Evolutionary conservation across 176 grass and related monocot species (phyloP).

Genomic region (Carex parvula): DNA sequence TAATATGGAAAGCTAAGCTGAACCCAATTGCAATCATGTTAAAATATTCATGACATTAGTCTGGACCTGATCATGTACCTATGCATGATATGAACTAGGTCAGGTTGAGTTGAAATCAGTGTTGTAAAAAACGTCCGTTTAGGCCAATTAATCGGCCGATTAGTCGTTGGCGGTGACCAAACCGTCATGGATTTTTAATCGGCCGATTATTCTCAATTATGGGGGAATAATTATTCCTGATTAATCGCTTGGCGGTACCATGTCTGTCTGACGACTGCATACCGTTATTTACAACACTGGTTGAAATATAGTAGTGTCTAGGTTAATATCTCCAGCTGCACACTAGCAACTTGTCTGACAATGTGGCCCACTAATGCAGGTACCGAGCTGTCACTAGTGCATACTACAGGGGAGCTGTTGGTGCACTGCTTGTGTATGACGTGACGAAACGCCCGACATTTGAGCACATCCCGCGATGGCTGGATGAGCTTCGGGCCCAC

Average conservation of each 20-base stretch:
- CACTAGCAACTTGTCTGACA: not conserved
- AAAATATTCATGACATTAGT: not conserved
- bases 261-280: no score
- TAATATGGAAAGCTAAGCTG: not conserved
- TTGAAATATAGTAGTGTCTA: not conserved
- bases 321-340: not conserved
- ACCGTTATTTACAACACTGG: no score
- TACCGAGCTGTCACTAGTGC: constrained; percentile 75
- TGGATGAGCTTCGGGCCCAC: constrained; percentile 62
- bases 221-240: no score
- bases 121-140: no score
- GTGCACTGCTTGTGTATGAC: constrained; percentile 64
- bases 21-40: not conserved
- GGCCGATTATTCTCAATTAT: no score
- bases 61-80: not conserved
- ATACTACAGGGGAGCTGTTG: constrained; percentile 65
- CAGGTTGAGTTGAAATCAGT: not conserved
- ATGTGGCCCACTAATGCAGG: constrained; percentile 24
- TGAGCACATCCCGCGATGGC: constrained; percentile 75
- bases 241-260: no score
- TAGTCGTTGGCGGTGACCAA: no score
- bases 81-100: not conserved
- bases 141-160: no score
- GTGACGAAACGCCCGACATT: constrained; percentile 71
- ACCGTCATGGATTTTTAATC: no score